Base-by-base conservation (phyloP, 2,329 filamentous ascomycete species). In the Hirsutella minnesotensis region DNA sequence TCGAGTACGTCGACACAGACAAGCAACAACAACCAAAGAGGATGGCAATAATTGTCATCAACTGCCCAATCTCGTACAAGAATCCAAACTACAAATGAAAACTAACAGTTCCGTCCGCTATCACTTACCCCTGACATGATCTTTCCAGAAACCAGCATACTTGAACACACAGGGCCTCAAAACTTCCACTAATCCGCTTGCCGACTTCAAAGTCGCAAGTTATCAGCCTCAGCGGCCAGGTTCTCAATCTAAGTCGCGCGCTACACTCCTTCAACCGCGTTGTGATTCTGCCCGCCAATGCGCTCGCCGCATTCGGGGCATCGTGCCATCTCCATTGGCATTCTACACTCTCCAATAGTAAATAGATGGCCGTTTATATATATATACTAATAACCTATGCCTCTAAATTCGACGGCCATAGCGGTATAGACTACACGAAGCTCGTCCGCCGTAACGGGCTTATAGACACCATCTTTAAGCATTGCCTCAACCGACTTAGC, bases 271-370 rank as follows among this genome's bases (percentile, higher is more conserved):
- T 54, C 60, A 0, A 63, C 69, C n/a, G 68, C 46, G 9, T 9
- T 42, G 54, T 83, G 77, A 33, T 68, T 9, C 38, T 50, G 53
- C 0, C 81, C 80, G 2, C 79, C 80, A 24, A 85, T 68, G 0
- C 57, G 47, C 1, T 67, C 66, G 2, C 66, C 69, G 48, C 81
- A 86, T 50, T 84, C 71, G 0, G 80, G 78, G 49, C 81, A 86
- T 2, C 57, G 56, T 1, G 78, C 68, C 18, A 52, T 42, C 55
- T 84, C 47, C 75, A 82, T 81, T 0, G 80, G 75, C 68, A 77
- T 75, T 2, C 79, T 79, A 51, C 79, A 83, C 46, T 83, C 75
- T 1, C 78, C 79, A 27, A 83, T 67, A 0, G 77, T 75, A 49
- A 84, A 81, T 3, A 73, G 70, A 52, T 81, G 74, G 2, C 69